Conservation (phyloP, 768 basidiomycete species). For the Aureoboletus auriporus region DNA sequence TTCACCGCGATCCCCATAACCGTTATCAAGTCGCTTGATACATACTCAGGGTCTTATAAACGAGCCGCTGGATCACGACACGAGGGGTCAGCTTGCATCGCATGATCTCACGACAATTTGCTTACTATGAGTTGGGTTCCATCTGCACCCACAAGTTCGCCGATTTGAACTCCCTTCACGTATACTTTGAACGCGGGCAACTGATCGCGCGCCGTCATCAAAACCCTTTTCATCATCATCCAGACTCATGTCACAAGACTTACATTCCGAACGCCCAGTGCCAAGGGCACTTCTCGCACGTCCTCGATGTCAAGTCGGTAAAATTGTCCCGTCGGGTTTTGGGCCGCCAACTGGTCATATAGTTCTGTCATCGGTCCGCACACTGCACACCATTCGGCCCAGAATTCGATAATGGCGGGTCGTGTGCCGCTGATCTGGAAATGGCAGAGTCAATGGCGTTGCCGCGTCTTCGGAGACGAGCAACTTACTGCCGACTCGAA, state of each 20-base stretch:
- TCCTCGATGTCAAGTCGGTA: constrained; percentile 31
- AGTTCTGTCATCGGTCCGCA: constrained; percentile 18
- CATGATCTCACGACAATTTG: constrained; percentile 2
- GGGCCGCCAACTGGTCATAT: constrained; percentile 23
- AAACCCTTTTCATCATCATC: constrained; percentile 12
- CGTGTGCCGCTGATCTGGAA: constrained; percentile 16
- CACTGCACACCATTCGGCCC: constrained; percentile 29
- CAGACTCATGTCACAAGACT: constrained; percentile 3
- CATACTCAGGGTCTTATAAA: constrained; percentile 26
- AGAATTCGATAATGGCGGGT: constrained; percentile 30
- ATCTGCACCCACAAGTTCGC: constrained; percentile 28
- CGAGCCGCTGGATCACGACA: constrained; percentile 22
- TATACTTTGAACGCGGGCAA: constrained; percentile 29
- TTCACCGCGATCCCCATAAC: constrained; percentile 6
- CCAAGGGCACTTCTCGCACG: constrained; percentile 21
- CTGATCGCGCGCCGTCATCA: constrained; percentile 16
- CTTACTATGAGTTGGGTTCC: constrained; percentile 22
- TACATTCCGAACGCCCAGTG: constrained; percentile 23
- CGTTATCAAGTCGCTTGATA: constrained; percentile 7
- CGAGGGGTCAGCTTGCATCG: constrained; percentile 15
- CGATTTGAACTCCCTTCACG: constrained; percentile 28
- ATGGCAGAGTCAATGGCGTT: constrained; percentile 5
- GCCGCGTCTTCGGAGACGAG: not conserved
- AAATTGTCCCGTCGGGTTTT: constrained; percentile 24
- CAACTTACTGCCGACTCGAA: constrained; percentile 21